Evolutionary conservation across 2,329 filamentous ascomycete genomes (phyloP), one percentile per base, ranked within the genome.

Genomic region (Fusarium brachygibbosum): DNA sequence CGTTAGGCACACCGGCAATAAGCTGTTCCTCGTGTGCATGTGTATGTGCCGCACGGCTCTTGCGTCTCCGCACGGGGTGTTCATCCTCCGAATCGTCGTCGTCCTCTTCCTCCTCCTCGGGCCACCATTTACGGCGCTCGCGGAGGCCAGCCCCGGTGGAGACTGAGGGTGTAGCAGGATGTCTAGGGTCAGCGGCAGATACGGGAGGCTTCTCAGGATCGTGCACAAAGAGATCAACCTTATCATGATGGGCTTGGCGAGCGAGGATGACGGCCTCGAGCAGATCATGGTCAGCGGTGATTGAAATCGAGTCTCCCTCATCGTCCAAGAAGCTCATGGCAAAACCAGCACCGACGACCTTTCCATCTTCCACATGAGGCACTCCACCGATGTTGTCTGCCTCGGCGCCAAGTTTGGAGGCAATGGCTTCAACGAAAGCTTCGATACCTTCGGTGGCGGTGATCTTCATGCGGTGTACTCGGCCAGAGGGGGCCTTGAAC

Each of bases 221-320:
- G 78, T 99, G 96, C 14, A 98, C 94, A 75, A 97, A 98, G 17
- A 99, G 86, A 75, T 99, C 96, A 21, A 99, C 96, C 85, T 99
- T 99, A 73, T 98, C 96, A 45, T 89, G 90, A 72, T 85, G 89
- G 45, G 88, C 86, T 61, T 92, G 90, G 63, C 93, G 91, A 6
- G 95, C 93, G 29, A 98, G 87, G 21, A 90, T 85, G 71, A 99
- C 93, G 3, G 96, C 94, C 80, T 99, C 96, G 3, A 96, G 82
- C 41, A 99, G 87, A 77, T 99, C 96, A 70, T 95, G 91, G 76
- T 98, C 94, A 0, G 95, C 97, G 13, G 96, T 99, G 78, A 99
- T 97, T 40, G 94, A 97, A 17, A 99, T 94, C 1, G 93, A 94
- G 78, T 99, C 96, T 58, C 96, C 95, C 77, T 99, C 96, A 74